A percentile compares a stretch with the other conserved stretches of the same genome.
Conservation (phyloP, 768 basidiomycete genomes). For the Pisolithus tinctorius region DNA sequence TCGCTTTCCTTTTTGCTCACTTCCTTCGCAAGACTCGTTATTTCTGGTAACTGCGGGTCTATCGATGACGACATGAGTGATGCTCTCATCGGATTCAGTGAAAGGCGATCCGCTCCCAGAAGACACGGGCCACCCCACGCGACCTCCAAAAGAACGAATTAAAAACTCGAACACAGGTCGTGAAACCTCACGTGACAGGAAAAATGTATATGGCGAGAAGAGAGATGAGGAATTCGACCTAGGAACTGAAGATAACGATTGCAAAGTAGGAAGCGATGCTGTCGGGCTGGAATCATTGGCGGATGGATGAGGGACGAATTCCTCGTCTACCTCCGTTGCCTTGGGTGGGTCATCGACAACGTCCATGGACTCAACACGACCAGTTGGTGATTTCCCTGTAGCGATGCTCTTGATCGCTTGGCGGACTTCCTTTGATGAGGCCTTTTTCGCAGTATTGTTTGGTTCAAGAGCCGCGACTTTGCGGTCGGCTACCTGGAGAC, state of each 20-base stretch:
- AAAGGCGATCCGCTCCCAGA: slow-evolving; percentile 79
- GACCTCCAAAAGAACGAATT: slow-evolving; percentile 86
- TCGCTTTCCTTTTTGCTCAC: slow-evolving; percentile 57
- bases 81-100: slow-evolving; percentile 68
- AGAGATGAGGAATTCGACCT: slow-evolving; percentile 53
- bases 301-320: slow-evolving; percentile 61
- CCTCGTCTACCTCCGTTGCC: slow-evolving; percentile 43
- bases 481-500: slow-evolving; percentile 47
- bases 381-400: slow-evolving; percentile 12
- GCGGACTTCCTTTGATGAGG: slow-evolving; percentile 51
- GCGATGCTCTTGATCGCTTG: slow-evolving; percentile 43
- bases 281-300: slow-evolving; percentile 39
- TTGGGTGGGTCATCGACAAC: slow-evolving; percentile 24
- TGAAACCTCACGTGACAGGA: slow-evolving; percentile 88
- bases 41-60: slow-evolving; percentile 54
- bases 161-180: slow-evolving; percentile 92
- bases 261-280: slow-evolving; percentile 58
- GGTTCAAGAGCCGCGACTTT: slow-evolving; percentile 13
- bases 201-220: slow-evolving; percentile 86
- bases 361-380: slow-evolving; percentile 36
- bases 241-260: slow-evolving; percentile 55
- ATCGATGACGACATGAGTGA: slow-evolving; percentile 96
- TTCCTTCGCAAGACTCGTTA: slow-evolving; percentile 50
- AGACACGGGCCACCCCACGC: slow-evolving; percentile 82
- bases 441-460: slow-evolving; percentile 23